phyloP scores from a whole-genome alignment of 1,139 yeast species.

The Saccharomycopsis hybrid region DNA sequence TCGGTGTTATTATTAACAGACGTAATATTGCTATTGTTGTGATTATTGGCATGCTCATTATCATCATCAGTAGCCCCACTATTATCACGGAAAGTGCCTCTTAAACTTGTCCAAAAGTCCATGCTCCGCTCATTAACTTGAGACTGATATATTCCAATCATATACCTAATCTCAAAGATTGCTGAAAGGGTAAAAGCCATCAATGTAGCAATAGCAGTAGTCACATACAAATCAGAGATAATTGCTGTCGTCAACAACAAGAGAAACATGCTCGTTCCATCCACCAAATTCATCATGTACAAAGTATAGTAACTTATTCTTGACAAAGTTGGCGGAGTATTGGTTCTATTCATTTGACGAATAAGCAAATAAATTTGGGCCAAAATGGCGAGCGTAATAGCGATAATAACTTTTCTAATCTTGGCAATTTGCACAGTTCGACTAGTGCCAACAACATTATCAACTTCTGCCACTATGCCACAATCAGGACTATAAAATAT shows the following conservation, averaged over 20 bases:
- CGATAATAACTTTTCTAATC: constrained; percentile 40
- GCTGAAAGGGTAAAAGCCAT: constrained; percentile 64
- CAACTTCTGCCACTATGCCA: constrained; percentile 48
- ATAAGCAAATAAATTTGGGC: constrained; percentile 44
- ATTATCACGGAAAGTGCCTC: constrained; percentile 38
- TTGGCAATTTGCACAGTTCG: constrained; percentile 27
- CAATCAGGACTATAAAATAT: constrained; percentile 85
- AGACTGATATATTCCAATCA: constrained; percentile 60
- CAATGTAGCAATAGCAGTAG: constrained; percentile 65
- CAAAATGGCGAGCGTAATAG: constrained; percentile 43
- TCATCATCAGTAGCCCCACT: constrained; percentile 19
- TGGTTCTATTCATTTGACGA: constrained; percentile 62
- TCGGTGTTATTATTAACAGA: constrained; percentile 23
- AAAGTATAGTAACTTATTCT: constrained; percentile 62
- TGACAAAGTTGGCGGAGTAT: constrained; percentile 75
- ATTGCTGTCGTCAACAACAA: constrained; percentile 55
- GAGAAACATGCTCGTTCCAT: constrained; percentile 60
- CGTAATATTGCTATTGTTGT: constrained; percentile 22
- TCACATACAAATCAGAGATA: constrained; percentile 50
- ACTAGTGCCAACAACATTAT: constrained; percentile 32
- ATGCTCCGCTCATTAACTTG: constrained; percentile 71
- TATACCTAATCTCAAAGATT: constrained; percentile 71
- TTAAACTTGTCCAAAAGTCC: constrained; percentile 54
- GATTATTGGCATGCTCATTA: neutral
- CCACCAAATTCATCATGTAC: constrained; percentile 50